These are phyloP conservation scores for Ogataea parapolymorpha DNA, from an alignment of 805 yeast genomes.

Conservation along the genomic window DNA sequence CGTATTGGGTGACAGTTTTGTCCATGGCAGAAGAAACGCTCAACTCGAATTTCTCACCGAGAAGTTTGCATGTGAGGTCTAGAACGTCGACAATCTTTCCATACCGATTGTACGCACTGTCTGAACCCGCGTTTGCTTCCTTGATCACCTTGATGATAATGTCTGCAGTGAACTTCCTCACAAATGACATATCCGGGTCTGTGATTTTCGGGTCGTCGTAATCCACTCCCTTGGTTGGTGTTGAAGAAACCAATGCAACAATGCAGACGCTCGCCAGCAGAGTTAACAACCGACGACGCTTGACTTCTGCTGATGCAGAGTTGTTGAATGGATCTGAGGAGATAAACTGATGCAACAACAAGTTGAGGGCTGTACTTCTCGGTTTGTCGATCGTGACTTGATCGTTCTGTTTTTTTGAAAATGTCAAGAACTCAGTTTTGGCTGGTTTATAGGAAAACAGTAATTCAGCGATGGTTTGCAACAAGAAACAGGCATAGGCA, in stretches of 20 bases:
- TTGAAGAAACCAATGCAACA: constrained; percentile 58
- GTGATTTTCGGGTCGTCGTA: constrained; percentile 45
- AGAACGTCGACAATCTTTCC: constrained; percentile 52
- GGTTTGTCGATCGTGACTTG: constrained; percentile 51
- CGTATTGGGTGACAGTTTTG: constrained; percentile 48
- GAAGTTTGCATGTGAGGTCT: constrained; percentile 42
- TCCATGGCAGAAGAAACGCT: constrained; percentile 39
- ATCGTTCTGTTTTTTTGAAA: constrained; percentile 51
- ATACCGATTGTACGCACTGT: constrained; percentile 44
- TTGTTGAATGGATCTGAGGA: constrained; percentile 47
- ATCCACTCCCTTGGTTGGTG: constrained; percentile 47
- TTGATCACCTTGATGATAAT: constrained; percentile 58
- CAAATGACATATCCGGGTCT: constrained; percentile 68
- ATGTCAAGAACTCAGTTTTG: constrained; percentile 78
- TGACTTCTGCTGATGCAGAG: constrained; percentile 34
- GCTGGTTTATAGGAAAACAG: constrained; percentile 75
- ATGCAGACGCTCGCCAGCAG: constrained; percentile 60
- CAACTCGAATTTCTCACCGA: constrained; percentile 39
- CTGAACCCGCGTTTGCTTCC: constrained; percentile 41
- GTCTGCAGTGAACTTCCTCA: constrained; percentile 72
- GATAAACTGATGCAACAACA: constrained; percentile 70
- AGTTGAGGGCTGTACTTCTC: constrained; percentile 71
- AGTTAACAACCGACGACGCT: constrained; percentile 56
- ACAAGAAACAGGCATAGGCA: constrained; percentile 62
- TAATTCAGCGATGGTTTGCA: constrained; percentile 67